Percentiles rank a stretch among this genome's conserved stretches.
Conservation (phyloP, 805 yeast genomes). For the Sugiyamaella valdiviana region DNA sequence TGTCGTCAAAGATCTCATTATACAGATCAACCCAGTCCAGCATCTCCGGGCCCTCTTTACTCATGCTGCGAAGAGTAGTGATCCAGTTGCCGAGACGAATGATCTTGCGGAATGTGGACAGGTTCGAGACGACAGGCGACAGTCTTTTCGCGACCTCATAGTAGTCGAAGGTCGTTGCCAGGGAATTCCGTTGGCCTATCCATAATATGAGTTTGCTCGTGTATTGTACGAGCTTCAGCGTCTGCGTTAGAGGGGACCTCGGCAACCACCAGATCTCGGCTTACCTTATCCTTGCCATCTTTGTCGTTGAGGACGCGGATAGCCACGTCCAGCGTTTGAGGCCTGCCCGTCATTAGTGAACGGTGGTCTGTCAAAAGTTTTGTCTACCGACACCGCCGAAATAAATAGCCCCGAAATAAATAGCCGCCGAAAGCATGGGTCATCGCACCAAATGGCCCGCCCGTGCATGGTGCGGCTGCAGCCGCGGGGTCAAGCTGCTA, state of each 20-base stretch:
- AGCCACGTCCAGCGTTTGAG: slow-evolving; percentile 7
- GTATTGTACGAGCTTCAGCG: slow-evolving; percentile 28
- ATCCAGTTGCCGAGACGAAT: slow-evolving; percentile 30
- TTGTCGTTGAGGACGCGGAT: slow-evolving; percentile 19
- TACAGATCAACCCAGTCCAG: slow-evolving; percentile 22
- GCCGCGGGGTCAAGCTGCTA: neutral
- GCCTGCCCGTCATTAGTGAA: neutral
- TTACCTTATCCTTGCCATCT: slow-evolving; percentile 27
- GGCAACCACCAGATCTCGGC: slow-evolving; percentile 1
- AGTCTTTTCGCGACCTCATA: slow-evolving; percentile 9
- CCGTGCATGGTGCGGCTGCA: neutral
- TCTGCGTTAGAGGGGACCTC: slow-evolving; percentile 7
- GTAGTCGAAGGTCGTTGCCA: slow-evolving; percentile 4
- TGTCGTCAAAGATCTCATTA: slow-evolving; percentile 28
- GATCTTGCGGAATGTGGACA: slow-evolving; percentile 28
- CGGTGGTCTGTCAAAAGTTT: neutral
- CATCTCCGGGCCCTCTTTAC: slow-evolving; percentile 6
- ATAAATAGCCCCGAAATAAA: neutral
- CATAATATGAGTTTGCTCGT: slow-evolving; percentile 23
- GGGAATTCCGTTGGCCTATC: slow-evolving; percentile 3
- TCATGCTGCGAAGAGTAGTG: slow-evolving; percentile 10
- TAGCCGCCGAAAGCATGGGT: neutral
- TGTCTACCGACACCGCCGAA: neutral
- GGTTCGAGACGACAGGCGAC: slow-evolving; percentile 22
- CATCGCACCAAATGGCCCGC: neutral